Evolutionary conservation across 306 rosid genomes (phyloP).

Genomic region (Vigna unguiculata): DNA sequence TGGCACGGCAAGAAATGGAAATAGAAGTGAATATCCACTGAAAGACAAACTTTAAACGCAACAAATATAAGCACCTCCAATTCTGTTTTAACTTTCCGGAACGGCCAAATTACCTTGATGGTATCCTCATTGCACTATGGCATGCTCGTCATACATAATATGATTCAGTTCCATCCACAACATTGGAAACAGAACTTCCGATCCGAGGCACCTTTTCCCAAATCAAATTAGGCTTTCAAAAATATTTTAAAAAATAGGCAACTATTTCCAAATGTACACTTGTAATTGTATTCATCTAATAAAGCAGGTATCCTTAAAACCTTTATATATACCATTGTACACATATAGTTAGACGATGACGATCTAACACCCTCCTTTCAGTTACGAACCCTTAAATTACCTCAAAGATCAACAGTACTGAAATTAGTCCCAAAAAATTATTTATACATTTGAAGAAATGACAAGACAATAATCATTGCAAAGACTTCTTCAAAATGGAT

Average conservation of each 20-base stretch:
- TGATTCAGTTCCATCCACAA: constrained; percentile 22
- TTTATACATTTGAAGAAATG: neutral
- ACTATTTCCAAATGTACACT: neutral
- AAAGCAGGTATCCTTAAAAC: constrained; percentile 17
- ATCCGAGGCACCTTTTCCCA: constrained; percentile 9
- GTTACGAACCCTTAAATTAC: neutral
- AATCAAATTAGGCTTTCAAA: constrained; percentile 23
- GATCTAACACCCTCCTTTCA: constrained; percentile 8
- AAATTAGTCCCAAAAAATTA: neutral
- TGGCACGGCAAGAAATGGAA: constrained; percentile 1
- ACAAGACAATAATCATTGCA: constrained; percentile 10
- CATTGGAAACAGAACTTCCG: constrained; percentile 22
- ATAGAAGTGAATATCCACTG: neutral
- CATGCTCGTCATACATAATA: constrained; percentile 18
- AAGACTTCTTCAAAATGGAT: neutral
- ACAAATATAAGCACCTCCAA: constrained; percentile 13
- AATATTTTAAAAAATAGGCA: neutral
- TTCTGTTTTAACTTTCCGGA: constrained; percentile 9
- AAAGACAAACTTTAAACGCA: constrained; percentile 11
- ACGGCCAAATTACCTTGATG: constrained; percentile 5
- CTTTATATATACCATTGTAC: neutral
- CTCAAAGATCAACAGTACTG: neutral
- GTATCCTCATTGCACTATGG: neutral
- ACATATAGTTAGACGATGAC: neutral
- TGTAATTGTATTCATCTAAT: neutral